Conservation (phyloP, 768 basidiomycete species). For the Tephrocybe sp. region DNA sequence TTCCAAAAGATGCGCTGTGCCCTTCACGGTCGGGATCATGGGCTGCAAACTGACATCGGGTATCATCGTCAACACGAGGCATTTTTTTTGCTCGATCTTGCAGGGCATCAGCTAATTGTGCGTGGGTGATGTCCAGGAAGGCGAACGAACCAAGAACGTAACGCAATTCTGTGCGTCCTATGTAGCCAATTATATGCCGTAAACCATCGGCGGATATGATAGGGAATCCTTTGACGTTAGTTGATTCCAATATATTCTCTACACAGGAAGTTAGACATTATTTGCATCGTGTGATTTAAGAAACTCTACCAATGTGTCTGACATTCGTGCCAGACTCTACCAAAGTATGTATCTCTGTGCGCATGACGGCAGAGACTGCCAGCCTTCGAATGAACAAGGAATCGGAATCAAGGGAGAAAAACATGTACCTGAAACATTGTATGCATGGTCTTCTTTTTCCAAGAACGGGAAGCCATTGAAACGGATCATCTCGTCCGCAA, state of each 20-base stretch:
- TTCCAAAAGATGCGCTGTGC: slow-evolving; percentile 52
- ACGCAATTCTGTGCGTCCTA: slow-evolving; percentile 81
- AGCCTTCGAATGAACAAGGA: slow-evolving; percentile 8
- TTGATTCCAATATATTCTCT: slow-evolving; percentile 74
- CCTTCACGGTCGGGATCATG: slow-evolving; percentile 54
- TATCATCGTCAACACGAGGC: slow-evolving; percentile 60
- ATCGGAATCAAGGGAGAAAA: not conserved
- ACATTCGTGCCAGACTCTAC: slow-evolving; percentile 76
- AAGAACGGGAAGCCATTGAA: slow-evolving; percentile 98
- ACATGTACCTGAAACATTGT: slow-evolving; percentile 81
- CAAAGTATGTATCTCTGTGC: slow-evolving; percentile 72
- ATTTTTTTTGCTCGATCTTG: slow-evolving; percentile 75
- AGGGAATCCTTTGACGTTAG: slow-evolving; percentile 89
- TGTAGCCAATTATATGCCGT: slow-evolving; percentile 77
- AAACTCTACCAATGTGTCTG: slow-evolving; percentile 72
- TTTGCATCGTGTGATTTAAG: not conserved
- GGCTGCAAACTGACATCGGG: slow-evolving; percentile 70
- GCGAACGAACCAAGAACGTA: slow-evolving; percentile 73
- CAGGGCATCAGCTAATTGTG: not conserved
- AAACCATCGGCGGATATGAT: slow-evolving; percentile 67
- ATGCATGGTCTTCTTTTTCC: slow-evolving; percentile 93
- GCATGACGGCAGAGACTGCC: slow-evolving; percentile 89
- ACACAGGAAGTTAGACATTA: slow-evolving; percentile 4
- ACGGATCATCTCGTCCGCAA: slow-evolving; percentile 95
- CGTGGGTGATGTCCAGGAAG: not conserved